Percentiles rank a stretch among this genome's conserved stretches.
Evolutionary conservation across 495 filamentous ascomycete genomes (phyloP).

Genomic region (Aspergillus sclerotioniger): DNA sequence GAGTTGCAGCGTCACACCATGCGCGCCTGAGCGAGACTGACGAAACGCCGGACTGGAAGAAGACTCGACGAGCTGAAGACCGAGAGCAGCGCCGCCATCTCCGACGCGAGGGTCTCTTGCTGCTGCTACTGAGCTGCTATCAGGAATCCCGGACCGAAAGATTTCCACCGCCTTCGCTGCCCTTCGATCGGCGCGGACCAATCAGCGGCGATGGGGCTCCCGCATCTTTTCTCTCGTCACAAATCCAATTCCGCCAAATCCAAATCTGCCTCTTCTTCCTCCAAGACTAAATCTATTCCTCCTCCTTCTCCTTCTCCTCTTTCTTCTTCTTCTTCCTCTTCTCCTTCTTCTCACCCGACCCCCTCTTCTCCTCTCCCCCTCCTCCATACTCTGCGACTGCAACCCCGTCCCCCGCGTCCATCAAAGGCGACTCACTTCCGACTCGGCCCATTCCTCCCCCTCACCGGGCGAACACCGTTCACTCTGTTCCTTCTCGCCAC

Average conservation of each 20-base stretch:
- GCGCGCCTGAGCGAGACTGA: too few relatives aligned
- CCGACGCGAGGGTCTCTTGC: too few relatives aligned
- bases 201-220: conserved; percentile 19
- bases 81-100: too few relatives aligned
- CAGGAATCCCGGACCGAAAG: not conserved
- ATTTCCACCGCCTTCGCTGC: conserved; percentile 50
- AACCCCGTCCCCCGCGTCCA: conserved; percentile 13
- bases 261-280: conserved; percentile 31
- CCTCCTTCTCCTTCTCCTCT: conserved; percentile 25
- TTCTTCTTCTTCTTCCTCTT: conserved; percentile 18
- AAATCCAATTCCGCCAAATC: conserved; percentile 27
- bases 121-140: too few relatives aligned
- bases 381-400: conserved; percentile 8
- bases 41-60: too few relatives aligned
- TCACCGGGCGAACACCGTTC: conserved; percentile 8
- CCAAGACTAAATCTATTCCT: conserved; percentile 22
- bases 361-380: conserved; percentile 8
- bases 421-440: conserved; percentile 8
- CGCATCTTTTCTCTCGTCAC: conserved; percentile 33
- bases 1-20: too few relatives aligned
- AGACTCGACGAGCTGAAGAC: too few relatives aligned
- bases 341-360: conserved; percentile 8
- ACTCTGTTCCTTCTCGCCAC: conserved; percentile 5
- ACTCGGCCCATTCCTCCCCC: conserved; percentile 14
- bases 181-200: conserved; percentile 36